phyloP scores from a whole-genome alignment of 768 basidiomycete species.

The Galerina sulciceps region DNA sequence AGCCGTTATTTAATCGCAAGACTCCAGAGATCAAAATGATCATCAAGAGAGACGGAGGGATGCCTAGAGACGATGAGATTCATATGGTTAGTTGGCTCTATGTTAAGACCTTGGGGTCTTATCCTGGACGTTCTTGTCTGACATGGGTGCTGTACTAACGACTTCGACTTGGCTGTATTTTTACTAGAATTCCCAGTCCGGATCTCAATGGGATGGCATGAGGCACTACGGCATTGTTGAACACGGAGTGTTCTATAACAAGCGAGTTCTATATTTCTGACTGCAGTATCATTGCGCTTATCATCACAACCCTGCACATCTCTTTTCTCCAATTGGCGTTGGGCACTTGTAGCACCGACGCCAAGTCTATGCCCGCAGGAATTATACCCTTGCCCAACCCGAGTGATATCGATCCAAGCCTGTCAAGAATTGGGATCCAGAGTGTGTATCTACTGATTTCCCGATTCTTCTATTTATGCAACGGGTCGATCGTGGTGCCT shows the following conservation, averaged over 20 bases:
- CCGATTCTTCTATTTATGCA: background rate
- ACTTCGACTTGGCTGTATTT: background rate
- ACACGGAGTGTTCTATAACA: conserved; percentile 65
- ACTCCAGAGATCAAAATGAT: conserved; percentile 53
- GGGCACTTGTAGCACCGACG: conserved; percentile 25
- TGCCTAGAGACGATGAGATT: conserved; percentile 53
- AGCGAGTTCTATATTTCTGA: conserved; percentile 36
- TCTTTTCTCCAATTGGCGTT: background rate
- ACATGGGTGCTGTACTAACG: background rate
- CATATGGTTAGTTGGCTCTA: conserved; percentile 48
- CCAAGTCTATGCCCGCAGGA: conserved; percentile 46
- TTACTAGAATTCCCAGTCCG: conserved; percentile 69
- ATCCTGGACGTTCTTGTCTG: background rate
- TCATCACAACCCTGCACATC: background rate
- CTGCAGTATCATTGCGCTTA: background rate
- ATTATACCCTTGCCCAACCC: conserved; percentile 53
- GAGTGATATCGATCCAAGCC: conserved; percentile 45
- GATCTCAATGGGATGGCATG: conserved; percentile 73
- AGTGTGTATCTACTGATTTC: conserved; percentile 44
- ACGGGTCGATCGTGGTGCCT: background rate
- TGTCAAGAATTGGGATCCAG: conserved; percentile 65
- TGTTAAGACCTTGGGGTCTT: background rate
- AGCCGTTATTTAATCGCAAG: conserved; percentile 64
- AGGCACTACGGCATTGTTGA: conserved; percentile 58
- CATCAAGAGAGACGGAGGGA: conserved; percentile 21